Base-by-base conservation (phyloP, 257 asterid species). In the Penstemon barbatus region DNA sequence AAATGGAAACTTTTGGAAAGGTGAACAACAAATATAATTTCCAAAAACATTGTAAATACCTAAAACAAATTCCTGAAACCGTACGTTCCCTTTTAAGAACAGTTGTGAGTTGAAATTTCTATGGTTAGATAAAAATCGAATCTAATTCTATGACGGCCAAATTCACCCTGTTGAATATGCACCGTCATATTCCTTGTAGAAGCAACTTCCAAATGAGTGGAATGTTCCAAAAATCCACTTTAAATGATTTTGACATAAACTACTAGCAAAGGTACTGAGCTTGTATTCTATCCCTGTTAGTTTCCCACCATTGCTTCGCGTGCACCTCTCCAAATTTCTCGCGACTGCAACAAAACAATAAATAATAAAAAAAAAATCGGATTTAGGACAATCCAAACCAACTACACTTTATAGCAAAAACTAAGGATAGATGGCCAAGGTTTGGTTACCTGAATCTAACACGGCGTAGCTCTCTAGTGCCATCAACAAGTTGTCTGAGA, bases 221-320 rank as follows among this genome's bases (percentile, higher is more conserved):
- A 19, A 41, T 11, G 7, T 46, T 25, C 37, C 11, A 45, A 36
- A 33, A 46, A 12, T 13, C 60, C 40, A 15, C 42, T 19, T 36
- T 39, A 6, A 5, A 50, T 38, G 8, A 9, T 7, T 5, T 60
- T 19, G 2, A 50, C 8, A 49, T 15, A 19, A 18, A 63, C 48
- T 13, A 46, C 80, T 76, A 82, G 81, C 82, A 83, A 71, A 89
- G 98, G 78, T 92, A 89, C 70, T 85, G 96, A 71, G 89, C 65
- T 77, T 88, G 99, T 85, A 93, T 90, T 71, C 99, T 86, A 72
- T 90, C 96, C 78, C 95, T 79, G 92, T 93, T 90, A 65, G 87
- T 75, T 73, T 93, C 99, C 99, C 97, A 93, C 99, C 99, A 93
- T 39, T 64, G 81, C 85, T 90, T 93, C 1, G 99, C 99, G 0